Evolutionary conservation across 169 alveolate genomes (phyloP), one percentile per base, ranked within the genome.

Genomic region (Perkinsus olseni): DNA sequence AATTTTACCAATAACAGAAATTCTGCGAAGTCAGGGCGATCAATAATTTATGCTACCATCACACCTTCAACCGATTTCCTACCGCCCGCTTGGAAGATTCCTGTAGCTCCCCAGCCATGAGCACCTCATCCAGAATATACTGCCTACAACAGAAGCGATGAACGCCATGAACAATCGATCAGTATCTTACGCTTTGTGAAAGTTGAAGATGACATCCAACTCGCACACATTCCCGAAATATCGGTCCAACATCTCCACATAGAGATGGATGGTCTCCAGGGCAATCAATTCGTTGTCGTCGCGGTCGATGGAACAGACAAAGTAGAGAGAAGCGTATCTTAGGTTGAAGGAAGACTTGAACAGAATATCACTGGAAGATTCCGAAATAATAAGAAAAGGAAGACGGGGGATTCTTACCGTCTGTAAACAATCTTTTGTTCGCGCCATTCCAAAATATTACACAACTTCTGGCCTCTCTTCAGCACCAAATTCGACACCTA

Each of bases 181-280:
- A 40, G 3, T 62, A 62, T 21, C 82, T 62, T 62, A 62, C 82
- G 82, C 99, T 96, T 98, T 98, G 96, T 99, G 99, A 93, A 99
- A 99, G 95, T 99, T 99, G 97, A 99, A 99, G 74, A 99, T 99
- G 93, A 99, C 95, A 95, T 99, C 99, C 93, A 99, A 96, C 95
- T 99, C 99, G 95, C 99, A 99, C 36, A 99, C 99, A 94, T 98
- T 99, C 34, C 99, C 99, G 95, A 99, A 99, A 95, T 99, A 99
- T 91, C 99, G 97, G 95, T 99, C 99, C 74, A 99, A 96, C 39
- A 98, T 96, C 97, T 99, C 99, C 38, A 99, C 99, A 93, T 97
- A 99, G 94, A 98, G 99, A 93, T 99, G 99, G 92, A 99, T 98
- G 50, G 98, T 95, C 95, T 99, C 99, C 51, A 99, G 97, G 38